Base-by-base conservation (phyloP, 2,329 filamentous ascomycete genomes). In the Cladosporium colombiae region DNA sequence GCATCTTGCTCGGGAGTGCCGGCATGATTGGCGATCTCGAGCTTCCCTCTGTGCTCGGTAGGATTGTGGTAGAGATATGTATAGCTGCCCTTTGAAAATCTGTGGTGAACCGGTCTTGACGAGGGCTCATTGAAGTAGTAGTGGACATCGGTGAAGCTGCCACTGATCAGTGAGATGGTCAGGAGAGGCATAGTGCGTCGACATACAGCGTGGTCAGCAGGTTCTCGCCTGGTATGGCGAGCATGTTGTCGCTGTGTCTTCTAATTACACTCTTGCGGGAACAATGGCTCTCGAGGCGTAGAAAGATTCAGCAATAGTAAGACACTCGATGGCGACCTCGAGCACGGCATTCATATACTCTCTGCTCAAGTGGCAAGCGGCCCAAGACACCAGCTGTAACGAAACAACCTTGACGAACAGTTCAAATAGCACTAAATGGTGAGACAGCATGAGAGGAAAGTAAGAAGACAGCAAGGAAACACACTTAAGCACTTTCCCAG, bases 31-130 rank as follows among this genome's bases (percentile, higher is more conserved):
- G 91, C 91, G 68, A 93, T 82, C 78, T 93, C 91, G 69, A 93
- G 81, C 70, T 91, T 88, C 69, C 89, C 89, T 67, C 86, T 84
- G 68, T 87, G 83, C 70, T 89, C 85, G 67, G 81, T 82, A 14
- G 89, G 85, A 74, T 91, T 90, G 77, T 93, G 89, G 76, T 92
- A 93, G 6, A 93, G 81, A 74, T 93, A 93, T 65, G 93, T 85
- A 76, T 93, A 93, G 8, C 90, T 93, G 56, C 88, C 86, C 76
- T 90, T 91, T 77, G 92, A 89, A 77, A 94, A 93, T 61, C 91
- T 88, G 77, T 93, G 89, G 76, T 93, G 91, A n/a, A 84, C 86
- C 33, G 91, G 90, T 65, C 84, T 87, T 65, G 84, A 82, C 6
- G 83, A 83, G 2, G 89, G 88, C n/a, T 88, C 84, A 29, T 85